Evolutionary conservation across 768 basidiomycete species (phyloP).

Genomic region (Leccinum truebloodii): DNA sequence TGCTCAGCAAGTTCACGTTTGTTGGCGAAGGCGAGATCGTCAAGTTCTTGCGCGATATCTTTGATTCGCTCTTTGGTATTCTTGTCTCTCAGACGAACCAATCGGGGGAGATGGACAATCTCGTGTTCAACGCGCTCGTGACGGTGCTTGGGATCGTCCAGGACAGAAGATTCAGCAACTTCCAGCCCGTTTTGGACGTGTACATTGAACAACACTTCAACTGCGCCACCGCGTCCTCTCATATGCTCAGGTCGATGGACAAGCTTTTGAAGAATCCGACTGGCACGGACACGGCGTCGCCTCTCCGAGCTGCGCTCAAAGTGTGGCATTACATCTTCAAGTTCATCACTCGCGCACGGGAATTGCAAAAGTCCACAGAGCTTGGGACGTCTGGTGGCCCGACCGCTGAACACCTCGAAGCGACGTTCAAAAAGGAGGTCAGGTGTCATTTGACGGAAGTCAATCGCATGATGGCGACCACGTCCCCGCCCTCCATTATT

Average conservation of each 20-base stretch:
- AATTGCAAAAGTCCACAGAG: constrained; percentile 82
- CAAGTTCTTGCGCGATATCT: constrained; percentile 87
- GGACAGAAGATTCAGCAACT: constrained; percentile 93
- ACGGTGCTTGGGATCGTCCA: constrained; percentile 90
- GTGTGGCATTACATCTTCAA: constrained; percentile 98
- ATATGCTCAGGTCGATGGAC: constrained; percentile 88
- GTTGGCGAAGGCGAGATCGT: constrained; percentile 94
- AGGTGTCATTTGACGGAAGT: constrained; percentile 75
- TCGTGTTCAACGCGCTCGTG: constrained; percentile 89
- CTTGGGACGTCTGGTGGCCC: constrained; percentile 76
- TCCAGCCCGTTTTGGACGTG: constrained; percentile 89
- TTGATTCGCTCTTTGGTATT: constrained; percentile 91
- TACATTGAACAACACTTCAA: constrained; percentile 91
- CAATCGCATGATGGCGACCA: constrained; percentile 85
- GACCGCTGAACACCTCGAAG: constrained; percentile 84
- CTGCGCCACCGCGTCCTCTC: constrained; percentile 76
- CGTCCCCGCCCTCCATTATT: constrained; percentile 81
- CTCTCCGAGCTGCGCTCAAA: constrained; percentile 86
- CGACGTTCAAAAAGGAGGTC: constrained; percentile 82
- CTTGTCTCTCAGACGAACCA: constrained; percentile 75
- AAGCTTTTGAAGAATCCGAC: constrained; percentile 74
- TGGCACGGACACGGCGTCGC: constrained; percentile 68
- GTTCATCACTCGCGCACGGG: constrained; percentile 88
- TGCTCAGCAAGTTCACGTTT: constrained; percentile 85
- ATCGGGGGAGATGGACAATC: constrained; percentile 74